phyloP scores from a whole-genome alignment of 345 rosid genomes.

The Isatis tinctoria region DNA sequence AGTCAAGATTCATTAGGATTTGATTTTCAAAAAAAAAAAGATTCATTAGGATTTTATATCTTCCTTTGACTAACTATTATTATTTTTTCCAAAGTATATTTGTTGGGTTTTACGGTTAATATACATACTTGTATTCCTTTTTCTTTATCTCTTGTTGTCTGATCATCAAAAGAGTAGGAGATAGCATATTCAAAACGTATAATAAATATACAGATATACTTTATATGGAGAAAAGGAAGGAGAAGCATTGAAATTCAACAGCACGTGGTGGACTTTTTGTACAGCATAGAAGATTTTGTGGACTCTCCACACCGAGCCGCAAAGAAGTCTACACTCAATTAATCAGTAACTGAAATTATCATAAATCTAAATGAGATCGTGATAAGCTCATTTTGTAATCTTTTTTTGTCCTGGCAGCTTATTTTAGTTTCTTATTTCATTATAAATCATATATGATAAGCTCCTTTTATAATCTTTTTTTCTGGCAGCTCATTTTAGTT shows the following conservation, averaged over 20 bases:
- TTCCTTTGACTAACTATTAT: too few relatives aligned
- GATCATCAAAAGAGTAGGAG: too few relatives aligned
- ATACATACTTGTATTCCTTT: too few relatives aligned
- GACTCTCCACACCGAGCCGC: background rate
- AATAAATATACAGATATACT: too few relatives aligned
- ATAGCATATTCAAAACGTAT: background rate
- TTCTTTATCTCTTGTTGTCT: too few relatives aligned
- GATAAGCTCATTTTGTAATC: background rate
- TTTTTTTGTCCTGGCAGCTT: background rate
- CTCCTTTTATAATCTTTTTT: background rate
- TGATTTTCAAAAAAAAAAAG: too few relatives aligned
- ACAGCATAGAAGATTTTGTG: background rate
- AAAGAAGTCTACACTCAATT: background rate
- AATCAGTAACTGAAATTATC: background rate
- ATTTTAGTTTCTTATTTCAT: background rate
- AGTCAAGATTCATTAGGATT: too few relatives aligned
- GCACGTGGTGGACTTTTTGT: slow-evolving; percentile 24
- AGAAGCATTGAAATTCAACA: background rate
- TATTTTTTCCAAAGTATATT: too few relatives aligned
- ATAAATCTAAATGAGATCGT: background rate
- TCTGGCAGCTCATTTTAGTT: background rate
- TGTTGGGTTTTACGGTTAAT: too few relatives aligned
- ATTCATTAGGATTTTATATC: too few relatives aligned
- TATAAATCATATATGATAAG: background rate
- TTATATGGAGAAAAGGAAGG: background rate